Evolutionary conservation across 805 yeast genomes (phyloP).

Genomic region (Grigorovia yakushimaensis): DNA sequence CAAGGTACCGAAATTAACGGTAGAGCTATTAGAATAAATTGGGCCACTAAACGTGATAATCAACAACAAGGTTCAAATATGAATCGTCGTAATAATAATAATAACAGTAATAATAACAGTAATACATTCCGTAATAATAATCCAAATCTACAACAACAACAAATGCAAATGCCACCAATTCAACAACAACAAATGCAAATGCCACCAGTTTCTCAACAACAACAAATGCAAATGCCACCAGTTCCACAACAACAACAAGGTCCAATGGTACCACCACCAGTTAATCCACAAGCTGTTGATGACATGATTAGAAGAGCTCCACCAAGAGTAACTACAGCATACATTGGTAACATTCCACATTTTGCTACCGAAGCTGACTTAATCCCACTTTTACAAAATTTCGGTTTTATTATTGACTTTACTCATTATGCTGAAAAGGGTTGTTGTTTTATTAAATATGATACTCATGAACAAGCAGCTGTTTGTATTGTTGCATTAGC

Average conservation of each 20-base stretch:
- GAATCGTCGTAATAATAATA: slow-evolving; percentile 17
- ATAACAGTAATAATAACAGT: slow-evolving; percentile 14
- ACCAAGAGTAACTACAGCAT: slow-evolving; percentile 58
- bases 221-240: slow-evolving; percentile 9
- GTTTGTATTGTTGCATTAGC: slow-evolving; percentile 79
- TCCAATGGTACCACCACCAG: slow-evolving; percentile 26
- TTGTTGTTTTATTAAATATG: slow-evolving; percentile 83
- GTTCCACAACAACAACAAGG: slow-evolving; percentile 8
- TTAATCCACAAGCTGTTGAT: slow-evolving; percentile 52
- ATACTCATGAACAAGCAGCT: slow-evolving; percentile 82
- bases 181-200: slow-evolving; percentile 13
- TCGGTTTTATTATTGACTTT: slow-evolving; percentile 76
- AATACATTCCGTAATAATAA: slow-evolving; percentile 10
- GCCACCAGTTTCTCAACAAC: slow-evolving; percentile 14
- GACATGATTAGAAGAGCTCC: slow-evolving; percentile 70
- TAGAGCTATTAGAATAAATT: slow-evolving; percentile 71
- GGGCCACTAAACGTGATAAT: slow-evolving; percentile 71
- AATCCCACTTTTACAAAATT: slow-evolving; percentile 62
- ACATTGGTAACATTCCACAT: slow-evolving; percentile 77
- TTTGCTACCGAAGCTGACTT: slow-evolving; percentile 64
- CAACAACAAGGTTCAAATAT: slow-evolving; percentile 17
- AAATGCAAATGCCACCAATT: slow-evolving; percentile 12
- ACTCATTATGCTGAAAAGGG: slow-evolving; percentile 72
- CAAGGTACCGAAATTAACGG: slow-evolving; percentile 66
- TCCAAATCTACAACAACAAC: slow-evolving; percentile 11